Conservation (phyloP, 129 eudicot genomes). For the Smallanthus sonchifolius region DNA sequence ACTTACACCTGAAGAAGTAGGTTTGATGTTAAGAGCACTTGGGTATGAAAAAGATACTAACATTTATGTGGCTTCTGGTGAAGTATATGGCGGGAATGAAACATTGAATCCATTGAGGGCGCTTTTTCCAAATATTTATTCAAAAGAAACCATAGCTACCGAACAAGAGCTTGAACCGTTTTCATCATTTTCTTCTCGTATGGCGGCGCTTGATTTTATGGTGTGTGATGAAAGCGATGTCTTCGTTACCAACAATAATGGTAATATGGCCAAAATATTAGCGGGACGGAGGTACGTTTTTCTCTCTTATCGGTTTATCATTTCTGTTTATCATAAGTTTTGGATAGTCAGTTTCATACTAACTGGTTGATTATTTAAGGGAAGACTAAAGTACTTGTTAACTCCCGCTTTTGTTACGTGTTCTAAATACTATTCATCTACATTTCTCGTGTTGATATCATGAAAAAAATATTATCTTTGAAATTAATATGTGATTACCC, state of each 20-base stretch:
- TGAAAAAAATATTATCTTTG: too few species aligned
- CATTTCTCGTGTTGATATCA: too few species aligned
- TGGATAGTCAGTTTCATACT: too few species aligned
- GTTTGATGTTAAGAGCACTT: conserved; percentile 80
- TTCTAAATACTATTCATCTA: too few species aligned
- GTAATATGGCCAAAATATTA: conserved; percentile 87
- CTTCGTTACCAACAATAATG: conserved; percentile 80
- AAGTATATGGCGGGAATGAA: conserved; percentile 76
- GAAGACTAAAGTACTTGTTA: too few species aligned
- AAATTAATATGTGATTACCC: too few species aligned
- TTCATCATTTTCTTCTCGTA: conserved; percentile 69
- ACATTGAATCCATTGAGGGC: conserved; percentile 68
- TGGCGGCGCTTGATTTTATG: conserved; percentile 85
- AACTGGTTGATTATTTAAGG: too few species aligned
- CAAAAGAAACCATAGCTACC: conserved; percentile 71
- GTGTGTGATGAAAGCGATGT: conserved; percentile 87
- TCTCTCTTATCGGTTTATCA: neutral
- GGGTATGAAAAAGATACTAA: conserved; percentile 61
- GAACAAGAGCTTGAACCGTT: conserved; percentile 72
- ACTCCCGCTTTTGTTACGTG: too few species aligned
- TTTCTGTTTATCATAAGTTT: neutral
- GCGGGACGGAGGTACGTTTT: conserved; percentile 72
- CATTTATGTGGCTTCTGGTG: conserved; percentile 86
- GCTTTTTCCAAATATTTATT: conserved; percentile 74
- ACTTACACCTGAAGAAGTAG: conserved; percentile 89